Evolutionary conservation across 2,329 filamentous ascomycete species (phyloP), one percentile per base, ranked within the genome.

Genomic region (Stagonosporopsis cucurbitacearum): DNA sequence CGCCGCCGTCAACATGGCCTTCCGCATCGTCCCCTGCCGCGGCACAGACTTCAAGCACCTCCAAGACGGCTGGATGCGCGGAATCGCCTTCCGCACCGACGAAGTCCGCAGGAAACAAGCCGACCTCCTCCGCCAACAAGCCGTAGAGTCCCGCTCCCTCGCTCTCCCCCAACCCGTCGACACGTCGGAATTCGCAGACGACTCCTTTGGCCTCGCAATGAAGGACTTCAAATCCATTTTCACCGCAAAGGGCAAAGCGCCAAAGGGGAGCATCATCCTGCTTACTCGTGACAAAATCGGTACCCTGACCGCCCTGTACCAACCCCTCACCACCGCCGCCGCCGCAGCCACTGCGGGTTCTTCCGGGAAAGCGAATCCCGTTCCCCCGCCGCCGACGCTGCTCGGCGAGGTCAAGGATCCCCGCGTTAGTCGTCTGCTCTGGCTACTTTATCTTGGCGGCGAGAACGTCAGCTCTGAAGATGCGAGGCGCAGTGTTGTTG

Each of bases 41-140:
- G 92, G 96, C 75, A 99, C 95, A 17, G 93, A 98, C 76, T 98
- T 97, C 76, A 86, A 88, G 63, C 95, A 99, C 75, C 77, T 99
- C 59, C 86, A 94, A 36, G 95, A 99, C 71, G 95, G 91, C 1
- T 96, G 93, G 80, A 91, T 97, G 56, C 86, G 92, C 6, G 90
- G 91, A 20, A 89, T 99, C 61, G 90, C 90, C 50, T 88, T 85
- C 8, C 86, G 89, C 30, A 88, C 89, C 2, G 82, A 87, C 60
- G 80, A 82, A 20, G 80, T 80, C 1, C 53, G 66, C 0, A 48
- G 71, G 5, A 71, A 68, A 35, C 73, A 75, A 35, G 62, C 66
- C 0, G 68, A 73, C 15, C 49, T 75, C 13, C 57, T 74, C 6
- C 57, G 68, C 15, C 80, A 83, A 35, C 79, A 83, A 48, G 75